Base-by-base conservation (phyloP, 305 asterid genomes). In the Fraxinus sp. region DNA sequence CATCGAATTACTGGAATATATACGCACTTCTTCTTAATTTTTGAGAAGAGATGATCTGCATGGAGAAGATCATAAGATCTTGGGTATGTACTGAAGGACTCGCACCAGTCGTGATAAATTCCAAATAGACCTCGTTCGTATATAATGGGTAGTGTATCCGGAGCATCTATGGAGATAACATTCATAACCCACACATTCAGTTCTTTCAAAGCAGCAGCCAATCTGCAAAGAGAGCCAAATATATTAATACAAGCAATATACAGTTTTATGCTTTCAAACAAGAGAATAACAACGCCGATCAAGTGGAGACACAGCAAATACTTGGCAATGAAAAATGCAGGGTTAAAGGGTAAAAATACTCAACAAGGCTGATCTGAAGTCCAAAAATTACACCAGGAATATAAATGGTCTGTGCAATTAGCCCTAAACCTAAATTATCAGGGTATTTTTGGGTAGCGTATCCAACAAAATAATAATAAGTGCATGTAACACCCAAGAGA, bases 121-220 rank as follows among this genome's bases (percentile, higher is more conserved):
- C 95, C 97, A 32, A 91, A 90, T 22, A 90, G 86, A 68, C 97
- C 94, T 10, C 97, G 92, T 22, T 92, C 95, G 4, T 88, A 92
- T 41, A 92, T 84, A 80, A 92, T 66, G 41, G 95, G 95, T 7
- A 92, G 91, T 32, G 95, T 91, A 83, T 92, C 97, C 0, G 97
- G 94, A 75, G 93, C 87, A 83, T 92, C 95, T 74, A 91, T 77
- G 5, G 92, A 81, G 79, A 92, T 92, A 24, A 92, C 79, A 79
- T 96, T 96, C 98, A 96, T 90, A 64, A 94, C 98, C 99, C 99
- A 96, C 70, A 96, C 87, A 32, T 96, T 93, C 97, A 92, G 72
- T 32, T 93, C 97, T 84, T 84, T 92, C 87, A 96, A 57, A 79
- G 91, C 90, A 77, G 91, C 91, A 81, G 91, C 91, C 79, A 90